Evolutionary conservation across 208 protist genomes (phyloP), one percentile per base, ranked within the genome.

Genomic region (Acanthamoeba healyi): DNA sequence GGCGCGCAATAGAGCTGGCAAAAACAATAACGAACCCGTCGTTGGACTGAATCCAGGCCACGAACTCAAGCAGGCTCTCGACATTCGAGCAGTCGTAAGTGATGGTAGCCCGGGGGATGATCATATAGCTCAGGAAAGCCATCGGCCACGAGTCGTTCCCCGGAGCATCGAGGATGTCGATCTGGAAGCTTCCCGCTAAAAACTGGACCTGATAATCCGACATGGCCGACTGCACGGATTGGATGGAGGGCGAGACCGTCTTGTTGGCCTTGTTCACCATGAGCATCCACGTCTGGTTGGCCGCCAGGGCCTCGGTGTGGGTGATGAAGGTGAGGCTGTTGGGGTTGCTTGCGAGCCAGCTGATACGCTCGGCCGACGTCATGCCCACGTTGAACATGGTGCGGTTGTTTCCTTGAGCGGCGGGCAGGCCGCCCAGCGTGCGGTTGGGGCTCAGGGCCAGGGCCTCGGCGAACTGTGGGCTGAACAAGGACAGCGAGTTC

Each of bases 61-160:
- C 81, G 40, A 89, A 89, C n/a, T 65, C 36, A 9, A 89, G 46
- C 6, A 89, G 2, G 22, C 29, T 15, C 15, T 65, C 9, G 5
- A 89, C 15, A 36, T 63, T 67, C 0, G 81, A 34, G 81, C 81
- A 89, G 36, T 89, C 81, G 81, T 22, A n/a, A 19, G 15, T 22
- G 9, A 15, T 10, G 61, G 34, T 38, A 12, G 5, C 5, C 46
- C 61, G 22, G 3, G 36, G 3, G 49, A 89, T 24, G 81, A 89
- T 40, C 3, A 92, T 15, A 26, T 51, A 89, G 17, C 19, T 65
- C 6, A 89, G 40, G 81, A 46, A 89, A 12, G 81, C 26, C 46
- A 89, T 29, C n/a, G 81, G 81, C 81, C 81, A 89, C 36, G 81
- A 89, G 36, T 65, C 42, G 81, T 29, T 56, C 7, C 81, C 81